Evolutionary conservation across 2,329 filamentous ascomycete species (phyloP).

Genomic region (Didymella pinodella): DNA sequence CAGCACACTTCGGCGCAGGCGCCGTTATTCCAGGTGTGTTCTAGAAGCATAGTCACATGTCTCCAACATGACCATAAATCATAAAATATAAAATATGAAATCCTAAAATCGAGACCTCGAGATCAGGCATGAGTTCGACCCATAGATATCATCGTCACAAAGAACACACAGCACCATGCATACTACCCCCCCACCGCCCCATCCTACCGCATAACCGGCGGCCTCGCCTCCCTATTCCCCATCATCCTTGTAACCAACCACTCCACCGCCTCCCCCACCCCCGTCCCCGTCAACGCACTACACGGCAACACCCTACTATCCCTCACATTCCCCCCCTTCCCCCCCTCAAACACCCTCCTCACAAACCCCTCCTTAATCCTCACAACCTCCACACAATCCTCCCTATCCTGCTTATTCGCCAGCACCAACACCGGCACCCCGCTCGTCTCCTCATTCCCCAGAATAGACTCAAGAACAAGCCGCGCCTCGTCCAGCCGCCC

Average conservation of each 20-base stretch:
- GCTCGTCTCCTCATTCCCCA: constrained; percentile 85
- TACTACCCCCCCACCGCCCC: constrained; percentile 23
- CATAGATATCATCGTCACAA: no score
- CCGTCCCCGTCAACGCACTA: constrained; percentile 82
- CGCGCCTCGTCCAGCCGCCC: constrained; percentile 86
- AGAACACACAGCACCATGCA: no score
- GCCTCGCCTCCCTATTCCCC: constrained; percentile 94
- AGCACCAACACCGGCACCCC: constrained; percentile 91
- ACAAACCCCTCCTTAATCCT: constrained; percentile 96
- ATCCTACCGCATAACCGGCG: constrained; percentile 83
- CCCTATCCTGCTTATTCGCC: constrained; percentile 96
- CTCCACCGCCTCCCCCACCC: constrained; percentile 94
- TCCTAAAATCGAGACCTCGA: no score
- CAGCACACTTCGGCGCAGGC: constrained; percentile 3
- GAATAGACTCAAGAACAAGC: constrained; percentile 85
- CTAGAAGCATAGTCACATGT: constrained; percentile 3
- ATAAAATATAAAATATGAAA: not conserved
- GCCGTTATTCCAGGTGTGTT: constrained; percentile 6
- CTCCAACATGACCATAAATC: not conserved
- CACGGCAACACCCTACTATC: constrained; percentile 92
- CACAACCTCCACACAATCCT: constrained; percentile 97
- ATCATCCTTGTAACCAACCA: constrained; percentile 92
- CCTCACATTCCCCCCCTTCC: constrained; percentile 83
- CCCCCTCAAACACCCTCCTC: constrained; percentile 93
- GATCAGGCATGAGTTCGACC: no score